A percentile compares a stretch with the other conserved stretches of the same genome.
Evolutionary conservation across 1,284 basidiomycete genomes (phyloP).

Genomic region (Cutaneotrichosporon sp.): DNA sequence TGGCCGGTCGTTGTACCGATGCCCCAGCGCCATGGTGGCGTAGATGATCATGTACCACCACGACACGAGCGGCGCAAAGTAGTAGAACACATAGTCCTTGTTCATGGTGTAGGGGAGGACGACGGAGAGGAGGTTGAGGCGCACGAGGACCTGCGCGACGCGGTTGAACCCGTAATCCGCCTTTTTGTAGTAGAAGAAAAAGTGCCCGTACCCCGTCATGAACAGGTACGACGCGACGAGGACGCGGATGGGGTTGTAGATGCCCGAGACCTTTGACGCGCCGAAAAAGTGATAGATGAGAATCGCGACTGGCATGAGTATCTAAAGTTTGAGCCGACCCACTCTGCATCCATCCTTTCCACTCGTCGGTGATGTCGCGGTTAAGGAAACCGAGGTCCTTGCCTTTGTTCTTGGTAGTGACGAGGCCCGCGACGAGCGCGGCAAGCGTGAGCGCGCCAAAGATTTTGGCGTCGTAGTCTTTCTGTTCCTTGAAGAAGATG

Average conservation of each 20-base stretch:
- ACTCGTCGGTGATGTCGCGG: constrained; percentile 85
- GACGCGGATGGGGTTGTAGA: constrained; percentile 82
- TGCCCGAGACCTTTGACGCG: constrained; percentile 77
- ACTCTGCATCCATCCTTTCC: constrained; percentile 97
- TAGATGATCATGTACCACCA: constrained; percentile 72
- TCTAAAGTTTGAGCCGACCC: too few relatives aligned
- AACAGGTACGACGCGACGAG: constrained; percentile 81
- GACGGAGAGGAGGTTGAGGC: constrained; percentile 75
- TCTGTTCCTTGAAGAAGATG: constrained; percentile 81
- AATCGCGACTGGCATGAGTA: constrained; percentile 61
- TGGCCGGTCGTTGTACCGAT: constrained; percentile 65
- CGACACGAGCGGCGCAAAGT: constrained; percentile 73
- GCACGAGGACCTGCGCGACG: constrained; percentile 68
- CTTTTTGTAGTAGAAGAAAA: constrained; percentile 63
- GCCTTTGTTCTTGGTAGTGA: constrained; percentile 58
- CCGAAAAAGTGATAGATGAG: constrained; percentile 84
- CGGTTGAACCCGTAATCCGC: constrained; percentile 74
- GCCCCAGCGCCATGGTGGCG: constrained; percentile 65
- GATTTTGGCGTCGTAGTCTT: constrained; percentile 65
- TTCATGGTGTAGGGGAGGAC: constrained; percentile 81
- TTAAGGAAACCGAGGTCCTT: constrained; percentile 83
- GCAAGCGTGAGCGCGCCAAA: constrained; percentile 60
- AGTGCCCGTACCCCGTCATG: constrained; percentile 53
- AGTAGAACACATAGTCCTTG: constrained; percentile 82
- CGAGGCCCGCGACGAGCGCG: constrained; percentile 58